Base-by-base conservation (phyloP, 306 rosid genomes). In the Albizia julibrissin region DNA sequence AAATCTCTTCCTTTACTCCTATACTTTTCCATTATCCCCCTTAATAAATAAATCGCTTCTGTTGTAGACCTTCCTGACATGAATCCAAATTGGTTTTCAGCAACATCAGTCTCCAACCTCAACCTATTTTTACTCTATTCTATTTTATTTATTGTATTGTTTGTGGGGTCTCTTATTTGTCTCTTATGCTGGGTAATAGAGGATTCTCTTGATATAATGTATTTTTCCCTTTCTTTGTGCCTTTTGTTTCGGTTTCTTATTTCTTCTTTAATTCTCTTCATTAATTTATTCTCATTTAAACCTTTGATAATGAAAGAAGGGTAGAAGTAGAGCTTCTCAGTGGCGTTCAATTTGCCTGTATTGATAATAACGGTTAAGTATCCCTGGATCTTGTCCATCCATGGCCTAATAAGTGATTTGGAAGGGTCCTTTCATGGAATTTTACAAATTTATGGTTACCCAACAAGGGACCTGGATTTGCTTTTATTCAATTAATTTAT, bases 381-480 rank as follows among this genome's bases (percentile, higher is more conserved):
- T 34, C 50, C 42, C 61, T 15, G 37, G 29, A 44, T 14, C 31
- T 82, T 77, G 74, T 76, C 67, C 78, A 43, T 74, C 59, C 66
- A 76, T 43, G 77, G 11, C 19, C 58, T 43, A 69, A 61, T 76
- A 27, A 10, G 27, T 69, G 2, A 59, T 83, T 9, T 46, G 44
- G 75, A 77, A 33, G 29, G 75, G 64, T 49, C 58, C 27, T 71
- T 61, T 47, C 12, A 8, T 40, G 49, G 54, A 58, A 33, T 46
- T 44, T 49, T 43, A 26, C 54, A 2, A 39, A 37, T 74, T 47
- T 73, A 44, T 69, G 70, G 22, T 61, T 21, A 54, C 12, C 61
- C 61, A 19, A 54, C 61, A 7, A 68, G 50, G 31, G 68, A 66
- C 11, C 31, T 74, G n/a, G 37, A 40, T 56, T 19, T 39, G 18